These are phyloP conservation scores for Talaromyces sp. DNA, from an alignment of 2,329 filamentous ascomycete genomes.

Conservation along the genomic window DNA sequence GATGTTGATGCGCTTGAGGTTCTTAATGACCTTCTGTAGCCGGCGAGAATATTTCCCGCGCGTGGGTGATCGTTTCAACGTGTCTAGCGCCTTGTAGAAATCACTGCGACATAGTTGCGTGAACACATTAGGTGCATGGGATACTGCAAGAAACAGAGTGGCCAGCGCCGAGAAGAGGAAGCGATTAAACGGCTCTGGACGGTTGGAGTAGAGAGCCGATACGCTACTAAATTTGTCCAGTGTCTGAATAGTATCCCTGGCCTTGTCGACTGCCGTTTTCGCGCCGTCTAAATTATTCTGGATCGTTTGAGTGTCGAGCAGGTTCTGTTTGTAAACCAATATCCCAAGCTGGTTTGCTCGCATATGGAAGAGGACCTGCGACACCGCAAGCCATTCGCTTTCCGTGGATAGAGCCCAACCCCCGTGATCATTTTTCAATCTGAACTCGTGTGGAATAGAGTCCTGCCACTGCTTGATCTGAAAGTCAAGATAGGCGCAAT, in stretches of 20 bases:
- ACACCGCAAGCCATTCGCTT: conserved; percentile 63
- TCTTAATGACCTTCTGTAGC: conserved; percentile 59
- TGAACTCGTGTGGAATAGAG: conserved; percentile 58
- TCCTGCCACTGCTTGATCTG: conserved; percentile 82
- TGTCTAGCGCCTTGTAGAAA: conserved; percentile 61
- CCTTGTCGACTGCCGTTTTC: conserved; percentile 60
- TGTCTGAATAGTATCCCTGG: conserved; percentile 60
- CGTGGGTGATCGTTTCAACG: conserved; percentile 59
- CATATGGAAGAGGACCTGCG: conserved; percentile 78
- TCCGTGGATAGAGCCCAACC: conserved; percentile 38
- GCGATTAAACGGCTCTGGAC: conserved; percentile 62
- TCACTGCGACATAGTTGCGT: conserved; percentile 55
- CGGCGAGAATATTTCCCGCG: conserved; percentile 57
- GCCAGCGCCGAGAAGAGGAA: conserved; percentile 61
- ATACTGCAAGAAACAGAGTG: conserved; percentile 59
- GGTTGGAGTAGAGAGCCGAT: conserved; percentile 57
- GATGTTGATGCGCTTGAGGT: conserved; percentile 41
- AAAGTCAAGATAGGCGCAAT: conserved; percentile 68
- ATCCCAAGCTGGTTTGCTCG: conserved; percentile 88
- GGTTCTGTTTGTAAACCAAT: conserved; percentile 77
- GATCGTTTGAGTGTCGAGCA: conserved; percentile 79
- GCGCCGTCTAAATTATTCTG: conserved; percentile 68
- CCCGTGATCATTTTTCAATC: conserved; percentile 50
- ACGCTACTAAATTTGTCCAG: conserved; percentile 57
- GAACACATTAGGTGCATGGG: conserved; percentile 58